Percentiles rank a stretch among this genome's conserved stretches.
Conservation (phyloP, 495 filamentous ascomycete genomes). For the Parathielavia hyrcaniae region DNA sequence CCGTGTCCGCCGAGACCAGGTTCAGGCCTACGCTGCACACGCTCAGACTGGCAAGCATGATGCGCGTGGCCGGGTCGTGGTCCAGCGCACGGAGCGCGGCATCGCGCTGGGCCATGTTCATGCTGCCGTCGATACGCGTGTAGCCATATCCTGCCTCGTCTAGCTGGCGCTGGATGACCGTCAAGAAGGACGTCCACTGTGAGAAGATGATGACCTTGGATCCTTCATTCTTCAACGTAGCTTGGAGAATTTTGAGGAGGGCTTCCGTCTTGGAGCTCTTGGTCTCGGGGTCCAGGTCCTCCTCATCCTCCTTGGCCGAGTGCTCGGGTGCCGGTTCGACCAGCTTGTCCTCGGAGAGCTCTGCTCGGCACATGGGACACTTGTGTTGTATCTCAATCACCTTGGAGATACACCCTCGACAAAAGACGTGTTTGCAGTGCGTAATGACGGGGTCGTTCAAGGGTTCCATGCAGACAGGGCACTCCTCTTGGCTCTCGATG, state of each 20-base stretch:
- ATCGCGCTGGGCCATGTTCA: constrained; percentile 63
- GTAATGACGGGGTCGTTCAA: constrained; percentile 78
- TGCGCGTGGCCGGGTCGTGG: constrained; percentile 58
- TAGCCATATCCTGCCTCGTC: constrained; percentile 55
- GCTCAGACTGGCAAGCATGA: constrained; percentile 75
- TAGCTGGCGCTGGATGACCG: constrained; percentile 69
- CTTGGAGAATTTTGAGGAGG: constrained; percentile 69
- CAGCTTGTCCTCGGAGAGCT: constrained; percentile 55
- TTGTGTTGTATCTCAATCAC: constrained; percentile 75
- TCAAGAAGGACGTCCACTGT: constrained; percentile 88
- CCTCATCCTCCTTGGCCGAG: constrained; percentile 36
- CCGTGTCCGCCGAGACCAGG: constrained; percentile 80
- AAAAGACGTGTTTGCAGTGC: constrained; percentile 79
- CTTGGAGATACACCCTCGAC: constrained; percentile 64
- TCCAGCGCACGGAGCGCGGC: constrained; percentile 60
- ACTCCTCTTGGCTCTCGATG: constrained; percentile 78
- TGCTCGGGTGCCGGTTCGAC: constrained; percentile 57
- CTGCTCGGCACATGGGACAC: constrained; percentile 83
- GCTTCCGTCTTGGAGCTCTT: constrained; percentile 81
- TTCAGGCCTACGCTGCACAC: constrained; percentile 88
- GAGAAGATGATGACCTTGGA: constrained; percentile 88
- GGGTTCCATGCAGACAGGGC: constrained; percentile 72
- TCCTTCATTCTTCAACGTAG: constrained; percentile 56
- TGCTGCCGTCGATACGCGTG: constrained; percentile 77
- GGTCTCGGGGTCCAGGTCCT: constrained; percentile 53